phyloP scores from a whole-genome alignment of 106 monocot species.

The Dioscorea zingiberensis region DNA sequence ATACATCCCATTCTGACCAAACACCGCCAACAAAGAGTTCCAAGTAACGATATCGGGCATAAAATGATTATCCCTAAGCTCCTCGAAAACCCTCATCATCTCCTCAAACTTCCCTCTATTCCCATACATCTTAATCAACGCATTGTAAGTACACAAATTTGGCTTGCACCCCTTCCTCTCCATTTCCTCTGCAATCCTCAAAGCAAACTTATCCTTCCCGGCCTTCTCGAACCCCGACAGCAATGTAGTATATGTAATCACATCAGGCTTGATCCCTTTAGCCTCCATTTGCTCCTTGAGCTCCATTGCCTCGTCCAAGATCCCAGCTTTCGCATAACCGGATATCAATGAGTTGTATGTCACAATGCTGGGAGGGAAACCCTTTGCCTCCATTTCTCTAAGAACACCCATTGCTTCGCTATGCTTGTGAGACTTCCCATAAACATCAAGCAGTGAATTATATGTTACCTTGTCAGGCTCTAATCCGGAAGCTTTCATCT shows the following conservation, averaged over 20 bases:
- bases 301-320: slow-evolving; percentile 72
- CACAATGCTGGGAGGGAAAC: slow-evolving; percentile 50
- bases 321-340: slow-evolving; percentile 75
- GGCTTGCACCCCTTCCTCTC: slow-evolving; percentile 50
- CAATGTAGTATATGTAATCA: slow-evolving; percentile 85
- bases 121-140: slow-evolving; percentile 90
- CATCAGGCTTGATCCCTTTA: slow-evolving; percentile 81
- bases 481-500: slow-evolving; percentile 74
- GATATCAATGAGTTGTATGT: slow-evolving; percentile 93
- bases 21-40: slow-evolving; percentile 87
- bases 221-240: slow-evolving; percentile 87
- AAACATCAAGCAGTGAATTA: slow-evolving; percentile 84
- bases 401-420: slow-evolving; percentile 60
- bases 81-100: slow-evolving; percentile 83
- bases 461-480: slow-evolving; percentile 86
- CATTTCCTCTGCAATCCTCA: slow-evolving; percentile 73
- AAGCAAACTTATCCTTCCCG: slow-evolving; percentile 67
- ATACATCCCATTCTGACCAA: slow-evolving; percentile 89
- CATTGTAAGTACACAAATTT: slow-evolving; percentile 91
- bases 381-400: slow-evolving; percentile 62
- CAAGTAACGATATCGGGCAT: slow-evolving; percentile 85
- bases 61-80: slow-evolving; percentile 52
- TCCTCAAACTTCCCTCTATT: slow-evolving; percentile 68
- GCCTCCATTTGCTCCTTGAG: slow-evolving; percentile 80
- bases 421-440: slow-evolving; percentile 79